These are phyloP conservation scores for Bertia moriformis DNA, from an alignment of 2,329 filamentous ascomycete species.

Conservation along the genomic window DNA sequence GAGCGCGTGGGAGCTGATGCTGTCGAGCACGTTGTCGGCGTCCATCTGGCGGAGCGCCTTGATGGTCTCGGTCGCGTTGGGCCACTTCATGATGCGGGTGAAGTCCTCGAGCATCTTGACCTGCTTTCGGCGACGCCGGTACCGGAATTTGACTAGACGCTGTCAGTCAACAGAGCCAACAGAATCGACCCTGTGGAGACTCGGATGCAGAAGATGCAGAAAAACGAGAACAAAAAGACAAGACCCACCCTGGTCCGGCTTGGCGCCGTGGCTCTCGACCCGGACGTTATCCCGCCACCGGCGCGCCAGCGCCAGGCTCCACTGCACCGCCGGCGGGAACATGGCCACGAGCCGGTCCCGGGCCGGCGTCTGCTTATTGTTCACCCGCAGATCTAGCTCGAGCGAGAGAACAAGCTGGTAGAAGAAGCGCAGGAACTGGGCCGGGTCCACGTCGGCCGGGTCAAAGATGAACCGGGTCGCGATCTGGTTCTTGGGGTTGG, in stretches of 20 bases:
- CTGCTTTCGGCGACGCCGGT: slow-evolving; percentile 51
- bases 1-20: slow-evolving; percentile 56
- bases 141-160: slow-evolving; percentile 45
- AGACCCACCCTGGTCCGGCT: slow-evolving; percentile 33
- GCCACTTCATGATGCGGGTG: slow-evolving; percentile 63
- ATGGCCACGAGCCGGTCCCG: slow-evolving; percentile 50
- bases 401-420: slow-evolving; percentile 63
- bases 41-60: slow-evolving; percentile 46
- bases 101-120: slow-evolving; percentile 56
- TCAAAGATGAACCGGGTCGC: slow-evolving; percentile 61
- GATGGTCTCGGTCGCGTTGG: slow-evolving; percentile 52
- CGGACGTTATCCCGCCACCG: slow-evolving; percentile 59
- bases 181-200: too few species aligned
- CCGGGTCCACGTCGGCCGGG: slow-evolving; percentile 34
- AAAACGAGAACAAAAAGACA: too few species aligned
- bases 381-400: slow-evolving; percentile 58
- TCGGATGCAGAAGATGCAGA: too few species aligned
- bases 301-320: slow-evolving; percentile 60
- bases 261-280: slow-evolving; percentile 42
- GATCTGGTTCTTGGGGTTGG: slow-evolving; percentile 54
- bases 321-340: slow-evolving; percentile 57
- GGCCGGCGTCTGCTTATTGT: slow-evolving; percentile 43
- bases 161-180: too few species aligned
- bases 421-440: slow-evolving; percentile 53
- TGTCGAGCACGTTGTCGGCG: slow-evolving; percentile 38